A percentile compares a stretch with the other conserved stretches of the same genome.
Conservation (phyloP, 179 eudicot species). For the Camellia oleifera region DNA sequence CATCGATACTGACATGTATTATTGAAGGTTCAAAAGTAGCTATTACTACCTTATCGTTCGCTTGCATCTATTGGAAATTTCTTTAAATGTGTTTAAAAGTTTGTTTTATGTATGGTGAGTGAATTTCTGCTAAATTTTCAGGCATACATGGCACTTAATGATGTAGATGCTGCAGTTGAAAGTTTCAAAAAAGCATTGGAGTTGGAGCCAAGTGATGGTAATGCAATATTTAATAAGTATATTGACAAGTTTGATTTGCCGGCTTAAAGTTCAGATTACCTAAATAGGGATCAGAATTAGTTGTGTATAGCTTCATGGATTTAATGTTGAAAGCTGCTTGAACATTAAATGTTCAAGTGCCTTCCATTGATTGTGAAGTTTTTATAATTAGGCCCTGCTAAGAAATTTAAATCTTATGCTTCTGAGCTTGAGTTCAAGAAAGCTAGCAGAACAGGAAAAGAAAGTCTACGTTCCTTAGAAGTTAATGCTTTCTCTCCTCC, state of each 20-base stretch:
- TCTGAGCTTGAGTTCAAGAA: not conserved
- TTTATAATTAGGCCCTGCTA: not conserved
- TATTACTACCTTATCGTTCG: not conserved
- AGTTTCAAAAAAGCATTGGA: slow-evolving; percentile 69
- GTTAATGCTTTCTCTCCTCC: not conserved
- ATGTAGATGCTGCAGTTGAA: slow-evolving; percentile 70
- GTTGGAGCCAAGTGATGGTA: slow-evolving; percentile 84
- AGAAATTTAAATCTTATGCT: not conserved
- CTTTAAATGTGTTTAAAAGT: not conserved
- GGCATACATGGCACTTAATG: slow-evolving; percentile 72
- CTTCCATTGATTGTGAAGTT: not conserved
- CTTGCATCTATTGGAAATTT: not conserved
- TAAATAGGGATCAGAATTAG: not conserved
- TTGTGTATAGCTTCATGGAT: not conserved
- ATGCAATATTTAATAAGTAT: not conserved
- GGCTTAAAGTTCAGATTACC: not conserved
- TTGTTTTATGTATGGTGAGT: not conserved
- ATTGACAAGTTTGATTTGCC: not conserved
- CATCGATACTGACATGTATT: not conserved
- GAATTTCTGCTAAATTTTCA: slow-evolving; percentile 19
- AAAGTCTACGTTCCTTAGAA: not conserved
- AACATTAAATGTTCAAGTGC: not conserved
- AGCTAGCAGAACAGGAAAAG: not conserved
- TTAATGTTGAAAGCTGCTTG: not conserved
- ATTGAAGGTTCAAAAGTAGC: not conserved